Conservation (phyloP, 495 filamentous ascomycete species). For the Opeltia flavorubescens region DNA sequence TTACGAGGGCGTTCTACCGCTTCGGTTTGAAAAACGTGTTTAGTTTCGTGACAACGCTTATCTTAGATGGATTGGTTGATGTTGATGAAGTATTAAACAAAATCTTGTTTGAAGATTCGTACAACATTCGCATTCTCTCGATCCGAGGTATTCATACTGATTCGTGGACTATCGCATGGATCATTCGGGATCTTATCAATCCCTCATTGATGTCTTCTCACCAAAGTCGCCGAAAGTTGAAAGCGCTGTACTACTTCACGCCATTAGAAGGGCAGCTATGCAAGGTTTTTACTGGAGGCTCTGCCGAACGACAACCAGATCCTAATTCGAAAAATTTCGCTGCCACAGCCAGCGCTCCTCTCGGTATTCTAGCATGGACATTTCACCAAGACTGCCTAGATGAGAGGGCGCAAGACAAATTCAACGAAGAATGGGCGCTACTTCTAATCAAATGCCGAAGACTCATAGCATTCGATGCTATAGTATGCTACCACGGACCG, state of each 20-base stretch:
- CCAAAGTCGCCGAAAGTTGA: slow-evolving; percentile 52
- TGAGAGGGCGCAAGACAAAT: slow-evolving; percentile 20
- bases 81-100: slow-evolving; percentile 62
- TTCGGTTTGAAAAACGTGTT: slow-evolving; percentile 48
- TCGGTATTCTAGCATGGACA: slow-evolving; percentile 53
- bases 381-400: slow-evolving; percentile 45
- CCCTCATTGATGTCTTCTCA: slow-evolving; percentile 53
- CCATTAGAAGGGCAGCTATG: slow-evolving; percentile 27
- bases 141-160: slow-evolving; percentile 68
- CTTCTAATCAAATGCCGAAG: slow-evolving; percentile 60
- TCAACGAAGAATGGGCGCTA: slow-evolving; percentile 53
- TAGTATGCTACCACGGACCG: slow-evolving; percentile 45
- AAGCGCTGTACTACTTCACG: slow-evolving; percentile 75
- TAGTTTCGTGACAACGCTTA: slow-evolving; percentile 60
- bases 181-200: slow-evolving; percentile 59
- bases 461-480: slow-evolving; percentile 72
- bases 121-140: slow-evolving; percentile 68
- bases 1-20: slow-evolving; percentile 52
- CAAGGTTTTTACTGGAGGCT: slow-evolving; percentile 19
- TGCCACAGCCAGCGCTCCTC: slow-evolving; percentile 25
- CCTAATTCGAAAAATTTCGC: slow-evolving; percentile 14
- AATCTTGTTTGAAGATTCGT: slow-evolving; percentile 54
- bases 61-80: slow-evolving; percentile 70
- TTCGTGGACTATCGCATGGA: slow-evolving; percentile 59
- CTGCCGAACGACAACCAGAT: neutral